phyloP scores from a whole-genome alignment of 192 early-diverging fungal genomes.

The Coemansia sp. region DNA sequence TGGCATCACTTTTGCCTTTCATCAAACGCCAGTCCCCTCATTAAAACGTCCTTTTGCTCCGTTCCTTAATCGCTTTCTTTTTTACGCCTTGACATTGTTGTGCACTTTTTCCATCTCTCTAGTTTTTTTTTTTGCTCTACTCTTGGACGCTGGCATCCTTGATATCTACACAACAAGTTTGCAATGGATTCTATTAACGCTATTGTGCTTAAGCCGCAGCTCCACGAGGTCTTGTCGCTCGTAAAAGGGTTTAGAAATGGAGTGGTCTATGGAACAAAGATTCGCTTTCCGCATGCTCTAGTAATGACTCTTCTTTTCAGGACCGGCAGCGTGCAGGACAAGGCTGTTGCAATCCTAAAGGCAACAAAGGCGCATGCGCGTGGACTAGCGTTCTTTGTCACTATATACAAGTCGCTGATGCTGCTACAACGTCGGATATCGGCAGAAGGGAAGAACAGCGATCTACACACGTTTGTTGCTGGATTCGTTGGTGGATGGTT shows the following conservation, averaged over 20 bases:
- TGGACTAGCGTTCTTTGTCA: conserved; percentile 89
- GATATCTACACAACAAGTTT: background rate
- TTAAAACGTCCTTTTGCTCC: too few relatives aligned
- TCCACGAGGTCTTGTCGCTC: conserved; percentile 79
- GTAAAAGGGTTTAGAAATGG: conserved; percentile 94
- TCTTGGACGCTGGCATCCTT: background rate
- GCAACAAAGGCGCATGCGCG: conserved; percentile 87
- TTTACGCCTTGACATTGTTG: background rate
- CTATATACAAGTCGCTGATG: conserved; percentile 92
- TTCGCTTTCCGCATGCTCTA: conserved; percentile 94
- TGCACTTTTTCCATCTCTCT: background rate
- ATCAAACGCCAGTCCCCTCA: too few relatives aligned
- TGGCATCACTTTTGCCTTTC: too few relatives aligned
- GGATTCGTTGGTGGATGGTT: conserved; percentile 89
- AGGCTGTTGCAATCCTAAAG: conserved; percentile 71
- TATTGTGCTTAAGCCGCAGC: conserved; percentile 67
- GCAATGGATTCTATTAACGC: conserved; percentile 22
- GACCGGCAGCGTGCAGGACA: conserved; percentile 75
- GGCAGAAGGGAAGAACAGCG: conserved; percentile 69
- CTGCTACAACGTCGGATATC: conserved; percentile 69
- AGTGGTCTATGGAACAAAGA: conserved; percentile 93
- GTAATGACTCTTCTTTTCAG: conserved; percentile 97
- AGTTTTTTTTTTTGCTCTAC: conserved; percentile 1
- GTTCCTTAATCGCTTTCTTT: too few relatives aligned
- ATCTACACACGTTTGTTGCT: conserved; percentile 83